These are phyloP conservation scores for Stropharia rugosoannulata DNA, from an alignment of 768 basidiomycete species.

Conservation along the genomic window DNA sequence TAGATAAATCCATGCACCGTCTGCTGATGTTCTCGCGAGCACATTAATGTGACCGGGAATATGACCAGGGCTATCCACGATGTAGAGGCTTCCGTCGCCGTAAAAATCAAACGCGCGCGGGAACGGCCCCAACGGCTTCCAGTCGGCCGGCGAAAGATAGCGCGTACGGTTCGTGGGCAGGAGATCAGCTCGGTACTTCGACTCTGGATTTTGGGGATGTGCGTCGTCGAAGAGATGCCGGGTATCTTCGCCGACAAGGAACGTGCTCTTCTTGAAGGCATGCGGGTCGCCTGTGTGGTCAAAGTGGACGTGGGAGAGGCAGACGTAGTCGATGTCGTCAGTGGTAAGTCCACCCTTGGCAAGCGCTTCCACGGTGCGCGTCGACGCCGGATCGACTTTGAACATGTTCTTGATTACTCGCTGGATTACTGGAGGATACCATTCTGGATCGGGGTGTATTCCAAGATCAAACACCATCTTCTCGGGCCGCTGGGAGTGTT, in stretches of 20 bases:
- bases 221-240: constrained; percentile 32
- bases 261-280: constrained; percentile 44
- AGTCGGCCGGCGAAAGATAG: constrained; percentile 32
- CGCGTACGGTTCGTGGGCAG: constrained; percentile 36
- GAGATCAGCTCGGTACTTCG: constrained; percentile 26
- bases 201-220: constrained; percentile 40
- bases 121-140: constrained; percentile 47
- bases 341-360: constrained; percentile 46
- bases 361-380: constrained; percentile 45
- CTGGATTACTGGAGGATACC: constrained; percentile 7
- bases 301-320: constrained; percentile 53
- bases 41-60: constrained; percentile 53
- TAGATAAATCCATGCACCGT: constrained; percentile 55
- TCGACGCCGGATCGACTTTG: constrained; percentile 20
- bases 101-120: constrained; percentile 51
- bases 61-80: constrained; percentile 59
- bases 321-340: constrained; percentile 41
- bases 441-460: constrained; percentile 2
- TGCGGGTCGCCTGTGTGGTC: constrained; percentile 49
- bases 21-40: constrained; percentile 52
- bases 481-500: constrained; percentile 8
- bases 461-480: constrained; percentile 16
- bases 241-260: constrained; percentile 45
- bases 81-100: constrained; percentile 57
- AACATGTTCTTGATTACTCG: background rate